Base-by-base conservation (phyloP, 1,139 yeast genomes). In the Saccharomyces hybrid region DNA sequence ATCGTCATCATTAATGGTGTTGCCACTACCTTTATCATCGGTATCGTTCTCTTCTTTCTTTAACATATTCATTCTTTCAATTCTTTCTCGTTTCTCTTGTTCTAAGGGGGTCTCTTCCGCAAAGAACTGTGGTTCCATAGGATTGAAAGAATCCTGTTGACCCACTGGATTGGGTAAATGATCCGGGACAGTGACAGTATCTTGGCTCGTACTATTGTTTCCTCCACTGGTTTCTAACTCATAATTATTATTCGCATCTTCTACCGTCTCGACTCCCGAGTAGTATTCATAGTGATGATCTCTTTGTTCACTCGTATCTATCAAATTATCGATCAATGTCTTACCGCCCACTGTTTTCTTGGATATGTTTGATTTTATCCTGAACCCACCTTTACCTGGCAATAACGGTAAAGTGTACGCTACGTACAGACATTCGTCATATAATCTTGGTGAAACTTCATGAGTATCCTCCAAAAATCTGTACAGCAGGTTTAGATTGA, bases 261-360 rank as follows among this genome's bases (percentile, higher is more conserved):
- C 86, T 0, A 83, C 80, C 0, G 85, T 80, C 60, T 83, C 88
- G 2, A 82, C 87, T 5, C 96, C 96, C 1, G 96, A 86, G 65
- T 84, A 90, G 67, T 88, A 91, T 65, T 90, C 97, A 67, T 84
- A 90, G 67, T 90, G 88, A 68, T 91, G 96, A 70, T 90, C 97
- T 44, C 88, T 78, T 65, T 84, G 90, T 69, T 90, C 97, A 50
- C 88, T 83, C 49, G 80, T 80, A 64, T 88, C 88, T 57, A 91
- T 87, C 64, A 88, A 74, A 52, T 83, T 81, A 66, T 90, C 97
- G 81, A 89, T 70, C 68, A 79, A 66, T 69, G 81, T 72, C 74
- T 86, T 69, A 74, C 91, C 71, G 70, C 88, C 74, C 67, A 78
- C 69, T 70, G 75, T 71, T 54, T 82, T 84, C 26, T 83, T 83